These are phyloP conservation scores for Cadophora malorum DNA, from an alignment of 2,329 filamentous ascomycete genomes.

Conservation along the genomic window DNA sequence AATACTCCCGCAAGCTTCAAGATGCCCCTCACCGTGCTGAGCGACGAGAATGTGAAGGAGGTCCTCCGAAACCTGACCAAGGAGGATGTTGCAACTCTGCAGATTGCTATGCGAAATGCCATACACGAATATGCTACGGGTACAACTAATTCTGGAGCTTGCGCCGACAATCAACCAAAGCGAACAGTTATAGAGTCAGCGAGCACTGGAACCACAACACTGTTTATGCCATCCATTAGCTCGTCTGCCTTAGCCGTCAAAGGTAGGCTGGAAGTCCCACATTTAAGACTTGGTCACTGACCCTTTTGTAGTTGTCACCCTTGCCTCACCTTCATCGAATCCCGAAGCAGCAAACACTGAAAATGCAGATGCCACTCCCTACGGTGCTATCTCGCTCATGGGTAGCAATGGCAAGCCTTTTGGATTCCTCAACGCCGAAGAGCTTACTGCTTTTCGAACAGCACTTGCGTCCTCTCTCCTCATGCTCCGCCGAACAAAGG, in stretches of 20 bases:
- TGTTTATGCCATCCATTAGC: constrained; percentile 78
- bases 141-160: constrained; percentile 48
- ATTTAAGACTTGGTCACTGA: constrained; percentile 20
- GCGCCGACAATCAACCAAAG: constrained; percentile 60
- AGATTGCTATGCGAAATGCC: constrained; percentile 55
- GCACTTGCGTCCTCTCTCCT: constrained; percentile 74
- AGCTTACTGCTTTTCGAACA: constrained; percentile 82
- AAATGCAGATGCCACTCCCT: constrained; percentile 58
- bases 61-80: constrained; percentile 60
- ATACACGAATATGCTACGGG: constrained; percentile 68
- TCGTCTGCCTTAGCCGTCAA: constrained; percentile 72
- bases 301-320: constrained; percentile 63
- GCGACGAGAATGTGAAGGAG: constrained; percentile 60
- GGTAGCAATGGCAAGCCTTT: constrained; percentile 64
- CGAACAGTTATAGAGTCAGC: constrained; percentile 56
- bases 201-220: constrained; percentile 60
- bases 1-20: constrained; percentile 28
- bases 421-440: constrained; percentile 74
- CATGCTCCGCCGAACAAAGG: constrained; percentile 67
- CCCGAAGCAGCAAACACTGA: constrained; percentile 40
- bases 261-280: constrained; percentile 49
- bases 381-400: constrained; percentile 74
- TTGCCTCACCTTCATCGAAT: constrained; percentile 51
- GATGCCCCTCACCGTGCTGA: constrained; percentile 66
- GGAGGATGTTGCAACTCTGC: constrained; percentile 60